Base-by-base conservation (phyloP, 2,329 filamentous ascomycete species). In the Trichoderma lentiforme region DNA sequence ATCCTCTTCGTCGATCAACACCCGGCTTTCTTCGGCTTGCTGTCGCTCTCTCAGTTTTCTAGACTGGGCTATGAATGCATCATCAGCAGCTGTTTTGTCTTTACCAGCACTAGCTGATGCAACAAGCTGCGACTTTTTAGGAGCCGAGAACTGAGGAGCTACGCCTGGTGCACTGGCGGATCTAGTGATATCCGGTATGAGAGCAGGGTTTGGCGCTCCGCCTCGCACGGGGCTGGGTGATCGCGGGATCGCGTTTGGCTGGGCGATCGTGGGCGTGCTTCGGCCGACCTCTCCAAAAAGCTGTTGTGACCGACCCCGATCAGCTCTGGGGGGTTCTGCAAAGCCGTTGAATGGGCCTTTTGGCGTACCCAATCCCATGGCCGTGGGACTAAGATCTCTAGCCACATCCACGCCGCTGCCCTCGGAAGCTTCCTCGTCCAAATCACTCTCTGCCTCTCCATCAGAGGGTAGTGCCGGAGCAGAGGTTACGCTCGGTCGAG, bases 181-280 rank as follows among this genome's bases (percentile, higher is more conserved):
- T 66, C 89, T 85, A 14, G 83, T 81, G 2, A 83, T 80, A 34
- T 90, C 88, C 26, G 84, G 81, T 68, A 85, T 81, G 6, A 85
- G 76, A 32, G 87, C 76, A 75, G 86, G 84, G 72, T 83, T 80
- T 36, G 89, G 88, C 34, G 89, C 81, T 53, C 88, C 85, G 67
- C 85, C 84, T 39, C 91, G 88, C 30, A 93, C 82, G 1, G 92
- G 92, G 74, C 92, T 94, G 1, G 92, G 92, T 11, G 92, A 93
- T 43, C 91, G 88, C 61, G 92, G 91, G 74, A 88, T 91, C n/a
- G 82, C 83, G 39, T 80, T 84, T 28, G 87, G 83, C 39, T 87
- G 88, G 11, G 88, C 83, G 70, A 92, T 87, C 28, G 86, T 0
- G 11, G 88, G 87, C 21, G 83, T 84, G 53, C 83, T 85, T 51